Base-by-base conservation (phyloP, 768 basidiomycete genomes). In the Pisolithus sp. region DNA sequence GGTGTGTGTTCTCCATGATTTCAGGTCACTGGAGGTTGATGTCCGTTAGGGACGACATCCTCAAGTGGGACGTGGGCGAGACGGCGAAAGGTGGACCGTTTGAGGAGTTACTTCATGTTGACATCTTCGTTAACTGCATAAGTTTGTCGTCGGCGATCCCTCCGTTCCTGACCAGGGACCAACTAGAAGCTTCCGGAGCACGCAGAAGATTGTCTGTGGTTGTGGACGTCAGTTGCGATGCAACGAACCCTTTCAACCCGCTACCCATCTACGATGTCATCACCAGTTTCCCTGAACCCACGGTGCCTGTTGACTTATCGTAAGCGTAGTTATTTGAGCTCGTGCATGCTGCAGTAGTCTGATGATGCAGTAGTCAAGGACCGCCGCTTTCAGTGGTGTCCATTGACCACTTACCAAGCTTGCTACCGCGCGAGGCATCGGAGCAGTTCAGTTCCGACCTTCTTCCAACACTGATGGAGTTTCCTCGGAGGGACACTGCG, bases 161-260 rank as follows among this genome's bases (percentile, higher is more conserved):
- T 26, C 26, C 26, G 26, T 26, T 26, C 26, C 26, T 26, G 7
- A 26, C 26, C 5, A 26, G 26, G 26, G 26, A 26, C 26, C 26
- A 26, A 26, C 26, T 26, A 26, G 26, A 26, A 26, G 26, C 26
- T 26, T 89, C 88, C 10, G 92, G 93, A 23, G 70, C 73, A 49
- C 59, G 70, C 15, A 77, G 96, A 53, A 75, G 77, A 51, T 70
- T 99, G 53, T 76, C 81, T 21, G 84, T 94, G 23, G 83, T 97
- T 45, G 96, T 97, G 23, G 96, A 99, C 60, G 96, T 99, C 60
- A 95, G 92, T 67, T 99, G 96, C 74, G 96, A 99, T 69, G 97
- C 95, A 20, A 98, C 93, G 50, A 98, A 98, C 96, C 96, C 8
- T 85, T 99, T 24, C 23, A 24, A 24, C 23, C 23, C 23, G 23